Base-by-base conservation (phyloP, 768 basidiomycete species). In the Megacollybia marginata region DNA sequence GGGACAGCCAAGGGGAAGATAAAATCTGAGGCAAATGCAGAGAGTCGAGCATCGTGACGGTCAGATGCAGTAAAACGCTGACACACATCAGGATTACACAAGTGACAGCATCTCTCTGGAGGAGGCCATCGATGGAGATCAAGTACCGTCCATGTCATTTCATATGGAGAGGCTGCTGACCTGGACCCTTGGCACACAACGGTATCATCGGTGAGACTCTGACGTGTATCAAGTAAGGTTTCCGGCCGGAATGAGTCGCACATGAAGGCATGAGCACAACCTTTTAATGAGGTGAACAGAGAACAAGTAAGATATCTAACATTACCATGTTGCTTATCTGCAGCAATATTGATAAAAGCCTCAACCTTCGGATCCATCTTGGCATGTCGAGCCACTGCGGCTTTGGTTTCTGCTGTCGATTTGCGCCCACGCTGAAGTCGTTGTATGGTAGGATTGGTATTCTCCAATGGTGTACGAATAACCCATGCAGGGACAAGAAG, bases 401-500 rank as follows among this genome's bases (percentile, higher is more conserved):
- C 32, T 32, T 57, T 49, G 2, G 48, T 44, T 38, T 52, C 56
- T 4, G 42, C n/a, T 13, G 15, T 20, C 1, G 11, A 31, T 18
- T 53, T 52, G 18, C 16, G n/a, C 16, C 46, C 33, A 9, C 42
- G 35, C 2, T 42, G 23, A 6, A 53, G 34, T 2, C 32, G 20
- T 42, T 48, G 45, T 10, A 51, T 34, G 5, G 48, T 35, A 9
- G 46, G 32, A 9, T 9, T 48, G 11, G 35, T 33, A 1, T 19
- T 20, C 15, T 28, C 34, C 16, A 7, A 20, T 3, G 32, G 20
- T 1, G 47, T 51, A 9, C 51, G 44, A 48, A 55, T 52, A 19
- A 56, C 56, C 57, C 57, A 59, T 31, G 20, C 15, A 11, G 38
- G 54, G 9, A 59, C 49, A 18, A 59, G 49, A 2, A 59, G 8